A percentile compares a stretch with the other conserved stretches of the same genome.
phyloP scores from a whole-genome alignment of 2,329 filamentous ascomycete genomes.

The Penicillium sp. region DNA sequence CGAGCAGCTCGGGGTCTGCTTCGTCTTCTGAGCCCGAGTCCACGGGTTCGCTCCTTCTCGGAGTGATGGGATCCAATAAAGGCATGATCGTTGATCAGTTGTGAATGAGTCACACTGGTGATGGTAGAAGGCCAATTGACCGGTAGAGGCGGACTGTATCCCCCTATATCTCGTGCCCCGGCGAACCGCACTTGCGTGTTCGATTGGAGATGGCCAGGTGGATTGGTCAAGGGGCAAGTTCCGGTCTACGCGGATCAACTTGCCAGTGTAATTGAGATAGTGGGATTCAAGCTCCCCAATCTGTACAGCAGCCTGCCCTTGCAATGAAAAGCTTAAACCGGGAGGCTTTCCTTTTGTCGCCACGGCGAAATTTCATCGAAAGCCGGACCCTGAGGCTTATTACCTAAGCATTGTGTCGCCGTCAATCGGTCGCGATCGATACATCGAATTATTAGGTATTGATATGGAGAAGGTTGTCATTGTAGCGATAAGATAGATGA shows the following conservation, averaged over 20 bases:
- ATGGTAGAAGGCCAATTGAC: neutral
- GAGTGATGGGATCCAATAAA: conserved; percentile 20
- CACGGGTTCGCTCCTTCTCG: conserved; percentile 15
- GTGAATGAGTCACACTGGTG: neutral
- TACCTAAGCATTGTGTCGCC: conserved; percentile 7
- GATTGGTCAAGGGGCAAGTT: neutral
- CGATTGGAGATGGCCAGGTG: conserved; percentile 1
- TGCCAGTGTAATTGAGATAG: neutral
- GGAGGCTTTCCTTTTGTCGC: conserved; percentile 13
- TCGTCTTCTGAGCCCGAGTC: conserved; percentile 84
- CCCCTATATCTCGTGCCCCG: conserved; percentile 14
- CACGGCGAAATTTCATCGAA: conserved; percentile 22
- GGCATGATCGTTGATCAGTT: conserved; percentile 11
- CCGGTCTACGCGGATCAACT: neutral
- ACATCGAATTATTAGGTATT: neutral
- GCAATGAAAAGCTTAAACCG: neutral
- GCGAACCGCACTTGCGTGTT: neutral
- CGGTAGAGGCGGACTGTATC: neutral
- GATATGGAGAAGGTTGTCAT: too few species aligned
- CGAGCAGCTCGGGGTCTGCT: conserved; percentile 82
- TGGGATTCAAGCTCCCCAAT: too few species aligned
- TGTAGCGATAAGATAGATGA: too few species aligned
- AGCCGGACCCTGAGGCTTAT: conserved; percentile 12
- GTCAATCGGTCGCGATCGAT: conserved; percentile 1
- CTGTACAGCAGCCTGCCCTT: neutral